Conservation (phyloP, 768 basidiomycete genomes). For the Lactifluus pinguis region DNA sequence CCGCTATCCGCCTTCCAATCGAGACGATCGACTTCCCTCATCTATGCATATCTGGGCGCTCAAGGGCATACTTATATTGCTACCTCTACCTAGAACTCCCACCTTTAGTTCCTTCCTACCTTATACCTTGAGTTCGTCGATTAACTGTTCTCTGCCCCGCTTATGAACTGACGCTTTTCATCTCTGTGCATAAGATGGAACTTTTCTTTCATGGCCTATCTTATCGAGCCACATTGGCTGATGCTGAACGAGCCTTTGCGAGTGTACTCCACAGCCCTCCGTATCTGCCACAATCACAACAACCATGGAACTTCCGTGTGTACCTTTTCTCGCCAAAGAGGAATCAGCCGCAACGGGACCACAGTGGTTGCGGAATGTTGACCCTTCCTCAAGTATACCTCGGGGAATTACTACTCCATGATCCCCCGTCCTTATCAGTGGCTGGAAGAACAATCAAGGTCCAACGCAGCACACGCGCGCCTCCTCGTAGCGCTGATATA, state of each 20-base stretch:
- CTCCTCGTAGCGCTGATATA: slow-evolving; percentile 22
- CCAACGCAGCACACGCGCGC: slow-evolving; percentile 13
- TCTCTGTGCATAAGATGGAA: slow-evolving; percentile 25
- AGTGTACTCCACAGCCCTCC: slow-evolving; percentile 36
- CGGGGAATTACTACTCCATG: slow-evolving; percentile 34
- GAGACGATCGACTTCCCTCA: background rate
- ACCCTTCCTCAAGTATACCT: slow-evolving; percentile 37
- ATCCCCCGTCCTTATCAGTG: slow-evolving; percentile 29
- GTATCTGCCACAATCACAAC: slow-evolving; percentile 27
- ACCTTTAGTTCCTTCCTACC: background rate
- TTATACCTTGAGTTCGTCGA: background rate
- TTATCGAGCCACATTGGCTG: slow-evolving; percentile 9
- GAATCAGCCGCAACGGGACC: slow-evolving; percentile 22
- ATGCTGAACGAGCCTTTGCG: slow-evolving; percentile 31
- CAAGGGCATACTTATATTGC: background rate
- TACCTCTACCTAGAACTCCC: background rate
- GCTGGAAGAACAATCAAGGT: slow-evolving; percentile 27
- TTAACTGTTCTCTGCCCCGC: background rate
- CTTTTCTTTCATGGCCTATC: slow-evolving; percentile 26
- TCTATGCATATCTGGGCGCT: background rate
- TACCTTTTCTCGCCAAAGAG: slow-evolving; percentile 35
- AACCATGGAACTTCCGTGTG: slow-evolving; percentile 46
- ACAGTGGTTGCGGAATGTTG: slow-evolving; percentile 37
- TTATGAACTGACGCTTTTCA: background rate
- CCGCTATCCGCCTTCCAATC: background rate